phyloP scores from a whole-genome alignment of 345 rosid genomes.

The Erucastrum elatum region DNA sequence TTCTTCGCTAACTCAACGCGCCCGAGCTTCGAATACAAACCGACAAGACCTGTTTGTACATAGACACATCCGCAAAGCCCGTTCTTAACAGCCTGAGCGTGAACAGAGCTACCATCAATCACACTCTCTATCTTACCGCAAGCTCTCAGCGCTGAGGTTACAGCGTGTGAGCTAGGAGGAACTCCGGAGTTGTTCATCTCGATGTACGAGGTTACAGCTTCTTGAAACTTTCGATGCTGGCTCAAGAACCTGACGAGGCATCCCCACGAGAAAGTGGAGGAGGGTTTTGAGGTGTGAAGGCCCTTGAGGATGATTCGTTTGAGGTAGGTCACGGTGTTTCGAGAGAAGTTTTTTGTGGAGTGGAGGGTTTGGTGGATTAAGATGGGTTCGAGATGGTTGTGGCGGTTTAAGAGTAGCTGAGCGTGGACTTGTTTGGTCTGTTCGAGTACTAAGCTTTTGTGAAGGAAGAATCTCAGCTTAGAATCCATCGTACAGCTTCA shows the following conservation, averaged over 20 bases:
- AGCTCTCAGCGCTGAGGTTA: constrained; percentile 63
- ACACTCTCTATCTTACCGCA: constrained; percentile 48
- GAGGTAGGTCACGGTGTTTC: constrained; percentile 42
- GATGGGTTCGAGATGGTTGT: constrained; percentile 46
- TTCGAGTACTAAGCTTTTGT: constrained; percentile 26
- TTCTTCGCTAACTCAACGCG: constrained; percentile 49
- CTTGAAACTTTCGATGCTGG: constrained; percentile 55
- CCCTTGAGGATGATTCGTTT: constrained; percentile 47
- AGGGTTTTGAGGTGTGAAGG: constrained; percentile 11
- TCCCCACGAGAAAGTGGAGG: constrained; percentile 61
- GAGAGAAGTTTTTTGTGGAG: constrained; percentile 43
- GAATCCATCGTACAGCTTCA: constrained; percentile 18
- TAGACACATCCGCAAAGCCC: constrained; percentile 64
- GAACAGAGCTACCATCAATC: constrained; percentile 48
- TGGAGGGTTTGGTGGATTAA: constrained; percentile 51
- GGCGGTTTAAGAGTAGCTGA: constrained; percentile 42
- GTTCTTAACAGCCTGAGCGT: constrained; percentile 52
- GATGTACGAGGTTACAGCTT: constrained; percentile 48
- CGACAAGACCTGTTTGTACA: constrained; percentile 69
- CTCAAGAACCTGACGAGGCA: constrained; percentile 56
- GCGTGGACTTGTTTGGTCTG: constrained; percentile 60
- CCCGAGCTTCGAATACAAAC: constrained; percentile 59
- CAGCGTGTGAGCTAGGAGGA: constrained; percentile 54
- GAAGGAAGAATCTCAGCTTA: constrained; percentile 42
- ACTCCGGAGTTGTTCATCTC: constrained; percentile 53